phyloP scores from a whole-genome alignment of 1,139 yeast species.

The Petasospora fabianii region DNA sequence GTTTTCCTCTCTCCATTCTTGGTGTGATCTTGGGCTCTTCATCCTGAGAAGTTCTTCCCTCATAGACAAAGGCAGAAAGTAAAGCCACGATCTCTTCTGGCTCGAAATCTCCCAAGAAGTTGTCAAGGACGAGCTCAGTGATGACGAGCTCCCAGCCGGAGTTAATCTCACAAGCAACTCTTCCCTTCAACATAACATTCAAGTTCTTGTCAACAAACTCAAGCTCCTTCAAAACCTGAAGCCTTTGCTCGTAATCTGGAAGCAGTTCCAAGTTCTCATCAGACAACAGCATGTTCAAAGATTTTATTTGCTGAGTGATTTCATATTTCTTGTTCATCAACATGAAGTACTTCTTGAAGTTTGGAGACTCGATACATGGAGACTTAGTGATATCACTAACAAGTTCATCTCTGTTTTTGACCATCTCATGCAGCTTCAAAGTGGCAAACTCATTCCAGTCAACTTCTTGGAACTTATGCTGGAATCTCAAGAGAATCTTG shows the following conservation, averaged over 20 bases:
- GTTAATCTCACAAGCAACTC: conserved; percentile 83
- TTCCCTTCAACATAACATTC: conserved; percentile 79
- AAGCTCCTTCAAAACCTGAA: conserved; percentile 67
- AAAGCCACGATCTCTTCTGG: conserved; percentile 96
- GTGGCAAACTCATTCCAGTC: conserved; percentile 44
- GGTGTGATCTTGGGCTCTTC: conserved; percentile 70
- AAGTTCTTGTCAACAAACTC: conserved; percentile 74
- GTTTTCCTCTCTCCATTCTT: conserved; percentile 74
- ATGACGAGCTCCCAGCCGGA: conserved; percentile 87
- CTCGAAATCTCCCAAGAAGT: conserved; percentile 88
- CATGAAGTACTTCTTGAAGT: conserved; percentile 46
- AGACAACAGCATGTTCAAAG: conserved; percentile 60
- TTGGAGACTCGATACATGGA: conserved; percentile 33
- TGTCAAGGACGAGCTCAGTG: conserved; percentile 86
- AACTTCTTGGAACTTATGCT: conserved; percentile 44
- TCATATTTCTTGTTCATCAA: conserved; percentile 45
- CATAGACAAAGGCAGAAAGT: conserved; percentile 87
- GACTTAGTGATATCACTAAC: conserved; percentile 35
- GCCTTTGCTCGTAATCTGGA: conserved; percentile 91
- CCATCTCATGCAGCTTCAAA: conserved; percentile 49
- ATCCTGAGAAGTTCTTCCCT: conserved; percentile 63
- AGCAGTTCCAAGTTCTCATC: conserved; percentile 86
- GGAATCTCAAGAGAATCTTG: conserved; percentile 36
- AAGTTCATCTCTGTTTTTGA: conserved; percentile 42
- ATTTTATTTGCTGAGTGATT: conserved; percentile 49